These are phyloP conservation scores for Haplographium delicatum DNA, from an alignment of 495 filamentous ascomycete genomes.

Conservation along the genomic window DNA sequence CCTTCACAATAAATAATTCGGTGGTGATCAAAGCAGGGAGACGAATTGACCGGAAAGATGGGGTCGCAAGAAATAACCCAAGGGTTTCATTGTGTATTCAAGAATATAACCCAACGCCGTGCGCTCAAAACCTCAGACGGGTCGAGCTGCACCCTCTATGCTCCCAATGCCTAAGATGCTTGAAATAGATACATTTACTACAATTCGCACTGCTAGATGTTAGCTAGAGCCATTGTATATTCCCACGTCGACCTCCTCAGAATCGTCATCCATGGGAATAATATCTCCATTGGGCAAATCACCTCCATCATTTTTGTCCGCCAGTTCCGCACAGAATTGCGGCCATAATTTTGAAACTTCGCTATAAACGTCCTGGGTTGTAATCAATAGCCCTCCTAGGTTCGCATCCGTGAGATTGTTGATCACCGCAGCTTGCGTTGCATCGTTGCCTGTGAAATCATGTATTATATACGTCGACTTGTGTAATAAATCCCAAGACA, in stretches of 20 bases:
- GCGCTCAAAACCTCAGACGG: no score
- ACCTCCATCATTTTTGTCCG: constrained; percentile 14
- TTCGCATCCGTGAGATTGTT: constrained; percentile 14
- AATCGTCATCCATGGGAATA: neutral
- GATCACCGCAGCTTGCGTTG: constrained; percentile 13
- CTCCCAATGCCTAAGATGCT: no score
- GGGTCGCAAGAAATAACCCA: no score
- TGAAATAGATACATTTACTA: no score
- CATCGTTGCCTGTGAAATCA: constrained; percentile 6
- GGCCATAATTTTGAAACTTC: constrained; percentile 20
- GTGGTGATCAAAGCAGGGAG: no score
- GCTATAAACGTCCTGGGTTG: constrained; percentile 20
- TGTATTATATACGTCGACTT: constrained; percentile 25
- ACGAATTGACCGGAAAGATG: no score
- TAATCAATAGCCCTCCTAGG: constrained; percentile 26
- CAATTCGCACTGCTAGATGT: no score
- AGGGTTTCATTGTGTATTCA: no score
- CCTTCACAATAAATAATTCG: no score
- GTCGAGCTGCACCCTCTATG: no score
- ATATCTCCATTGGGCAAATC: neutral
- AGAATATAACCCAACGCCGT: no score
- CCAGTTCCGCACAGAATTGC: constrained; percentile 25
- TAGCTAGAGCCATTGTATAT: no score
- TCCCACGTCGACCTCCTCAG: neutral
- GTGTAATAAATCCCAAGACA: constrained; percentile 4